Evolutionary conservation across 2,329 filamentous ascomycete species (phyloP).

Genomic region (Gnomoniopsis sp.): DNA sequence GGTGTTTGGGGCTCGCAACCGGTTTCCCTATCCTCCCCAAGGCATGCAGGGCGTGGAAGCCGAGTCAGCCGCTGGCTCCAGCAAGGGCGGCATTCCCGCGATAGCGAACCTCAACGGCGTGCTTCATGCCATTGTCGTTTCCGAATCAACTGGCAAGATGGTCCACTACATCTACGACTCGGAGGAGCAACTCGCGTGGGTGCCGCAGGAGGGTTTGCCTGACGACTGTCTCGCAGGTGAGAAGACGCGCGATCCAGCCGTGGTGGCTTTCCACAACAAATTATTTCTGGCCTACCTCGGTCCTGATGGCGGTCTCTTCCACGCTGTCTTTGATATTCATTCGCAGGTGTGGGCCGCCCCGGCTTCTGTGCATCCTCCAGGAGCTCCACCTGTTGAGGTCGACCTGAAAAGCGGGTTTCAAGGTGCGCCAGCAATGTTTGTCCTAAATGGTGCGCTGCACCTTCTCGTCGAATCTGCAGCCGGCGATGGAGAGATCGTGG

Average conservation of each 20-base stretch:
- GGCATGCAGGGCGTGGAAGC: not conserved
- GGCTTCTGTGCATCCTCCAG: not conserved
- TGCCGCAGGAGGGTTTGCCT: constrained; percentile 20
- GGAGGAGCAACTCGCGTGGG: constrained; percentile 25
- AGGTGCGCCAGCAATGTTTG: constrained; percentile 32
- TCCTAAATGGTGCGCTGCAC: constrained; percentile 29
- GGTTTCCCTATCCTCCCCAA: constrained; percentile 23
- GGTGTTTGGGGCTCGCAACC: constrained; percentile 24
- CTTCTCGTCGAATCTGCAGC: constrained; percentile 27
- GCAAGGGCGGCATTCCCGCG: constrained; percentile 27
- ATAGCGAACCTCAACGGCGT: constrained; percentile 31
- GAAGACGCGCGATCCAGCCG: constrained; percentile 23
- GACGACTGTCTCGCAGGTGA: constrained; percentile 23
- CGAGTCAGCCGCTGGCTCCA: not conserved
- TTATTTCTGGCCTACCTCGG: constrained; percentile 30
- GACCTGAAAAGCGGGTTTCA: constrained; percentile 4
- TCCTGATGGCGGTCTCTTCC: constrained; percentile 25
- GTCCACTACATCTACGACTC: constrained; percentile 31
- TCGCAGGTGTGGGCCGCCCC: constrained; percentile 19
- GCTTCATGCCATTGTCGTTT: constrained; percentile 30
- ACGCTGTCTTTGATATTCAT: constrained; percentile 24
- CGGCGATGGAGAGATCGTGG: constrained; percentile 26
- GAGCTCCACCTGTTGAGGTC: constrained; percentile 13
- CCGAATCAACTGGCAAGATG: constrained; percentile 25
- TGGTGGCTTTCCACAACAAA: constrained; percentile 33